phyloP scores from a whole-genome alignment of 495 filamentous ascomycete genomes.

The Parmelia sp. region DNA sequence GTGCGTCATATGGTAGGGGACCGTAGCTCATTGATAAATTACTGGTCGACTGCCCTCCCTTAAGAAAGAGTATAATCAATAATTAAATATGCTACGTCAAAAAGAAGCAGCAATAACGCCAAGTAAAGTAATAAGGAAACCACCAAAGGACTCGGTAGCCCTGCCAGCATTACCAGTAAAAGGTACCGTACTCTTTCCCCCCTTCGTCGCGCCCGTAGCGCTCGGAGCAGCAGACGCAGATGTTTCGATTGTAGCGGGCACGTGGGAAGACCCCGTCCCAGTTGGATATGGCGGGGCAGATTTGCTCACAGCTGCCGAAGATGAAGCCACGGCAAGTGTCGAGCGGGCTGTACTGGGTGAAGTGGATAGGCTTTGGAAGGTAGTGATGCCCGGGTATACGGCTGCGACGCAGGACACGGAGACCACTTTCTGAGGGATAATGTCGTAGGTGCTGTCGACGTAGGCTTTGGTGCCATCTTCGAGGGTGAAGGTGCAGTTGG shows the following conservation, averaged over 20 bases:
- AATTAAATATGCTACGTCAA: no score
- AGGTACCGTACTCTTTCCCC: not conserved
- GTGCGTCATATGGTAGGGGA: no score
- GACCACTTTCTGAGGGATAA: slow-evolving; percentile 10
- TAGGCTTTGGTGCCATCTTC: slow-evolving; percentile 6
- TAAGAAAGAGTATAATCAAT: no score
- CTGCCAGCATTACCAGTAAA: not conserved
- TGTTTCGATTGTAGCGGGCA: not conserved
- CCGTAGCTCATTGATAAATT: no score
- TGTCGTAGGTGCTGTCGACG: slow-evolving; percentile 5
- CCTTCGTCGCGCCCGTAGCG: not conserved
- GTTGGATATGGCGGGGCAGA: slow-evolving; percentile 3
- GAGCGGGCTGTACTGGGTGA: not conserved
- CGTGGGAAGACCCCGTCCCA: not conserved
- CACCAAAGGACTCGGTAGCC: no score
- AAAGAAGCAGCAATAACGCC: no score
- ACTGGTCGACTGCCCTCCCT: no score
- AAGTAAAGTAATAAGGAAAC: no score
- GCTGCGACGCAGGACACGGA: slow-evolving; percentile 6
- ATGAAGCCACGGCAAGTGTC: not conserved
- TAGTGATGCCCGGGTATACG: not conserved
- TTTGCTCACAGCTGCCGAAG: not conserved
- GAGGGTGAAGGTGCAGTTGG: slow-evolving; percentile 14
- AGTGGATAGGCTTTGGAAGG: not conserved
- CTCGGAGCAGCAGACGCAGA: slow-evolving; percentile 6